Base-by-base conservation (phyloP, 2,329 filamentous ascomycete genomes). In the Clonostachys chloroleuca region DNA sequence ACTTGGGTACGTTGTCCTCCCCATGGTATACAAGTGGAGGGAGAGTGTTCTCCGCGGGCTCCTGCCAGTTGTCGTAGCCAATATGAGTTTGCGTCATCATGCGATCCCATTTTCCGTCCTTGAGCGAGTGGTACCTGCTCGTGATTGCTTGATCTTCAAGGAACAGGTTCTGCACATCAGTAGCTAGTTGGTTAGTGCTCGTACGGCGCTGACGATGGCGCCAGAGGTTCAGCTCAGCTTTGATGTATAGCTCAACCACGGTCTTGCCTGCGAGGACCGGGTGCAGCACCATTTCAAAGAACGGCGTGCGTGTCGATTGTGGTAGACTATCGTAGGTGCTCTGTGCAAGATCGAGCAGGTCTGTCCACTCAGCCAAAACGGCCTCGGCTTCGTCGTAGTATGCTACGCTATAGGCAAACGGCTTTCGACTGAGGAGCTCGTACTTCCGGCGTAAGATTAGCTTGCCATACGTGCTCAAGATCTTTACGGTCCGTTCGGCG, bases 381-480 rank as follows among this genome's bases (percentile, higher is more conserved):
- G 57, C 63, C 47, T 81, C 77, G 12, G 78, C 78, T 57, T 84
- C 79, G 50, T 77, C 69, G 57, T 83, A 83, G 64, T 81, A 75
- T 54, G 75, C 65, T n/a, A 77, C 57, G 48, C 70, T 78, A 61
- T 76, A 83, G 8, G 58, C 60, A 36, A 63, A 60, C 1, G 61
- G 62, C 3, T 52, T 51, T 39, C 51, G 51, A 52, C 60, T 61
- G 9, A 66, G 51, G 40, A 64, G 59, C 36, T 67, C 63, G 46
- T 64, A 66, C 51, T 68, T 67, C 47, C 62, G 56, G 16, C 65
- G 61, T 4, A 62, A 58, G 7, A 57, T 59, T 34, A 65, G 59
- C 53, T 58, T 64, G 51, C 64, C 64, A 49, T 68, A 68, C 62
- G 55, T 77, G 72, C 50, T 73, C 71, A 61, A 73, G 67, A 83